Evolutionary conservation across 257 asterid genomes (phyloP).

Genomic region (Thymus quinquecostatus): DNA sequence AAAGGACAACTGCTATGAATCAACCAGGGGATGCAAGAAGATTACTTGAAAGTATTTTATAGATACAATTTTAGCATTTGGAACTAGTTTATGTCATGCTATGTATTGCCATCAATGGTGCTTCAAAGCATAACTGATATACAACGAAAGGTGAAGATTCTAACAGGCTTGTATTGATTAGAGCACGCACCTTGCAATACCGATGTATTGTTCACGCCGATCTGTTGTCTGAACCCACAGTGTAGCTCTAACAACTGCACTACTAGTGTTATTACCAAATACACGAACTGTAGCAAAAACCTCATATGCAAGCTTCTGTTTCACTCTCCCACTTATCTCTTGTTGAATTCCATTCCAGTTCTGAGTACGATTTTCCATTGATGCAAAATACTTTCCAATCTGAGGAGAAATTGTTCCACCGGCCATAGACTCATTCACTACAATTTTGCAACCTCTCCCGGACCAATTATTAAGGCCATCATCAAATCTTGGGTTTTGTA

Average conservation of each 20-base stretch:
- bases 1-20: too few relatives aligned
- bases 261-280: conserved; percentile 56
- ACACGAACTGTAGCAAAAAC: conserved; percentile 69
- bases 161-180: background rate
- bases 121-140: too few relatives aligned
- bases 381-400: conserved; percentile 78
- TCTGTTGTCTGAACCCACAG: conserved; percentile 71
- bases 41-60: too few relatives aligned
- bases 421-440: conserved; percentile 65
- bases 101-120: too few relatives aligned
- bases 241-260: conserved; percentile 57
- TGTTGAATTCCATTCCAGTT: conserved; percentile 95
- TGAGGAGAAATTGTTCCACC: conserved; percentile 74
- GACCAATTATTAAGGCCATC: conserved; percentile 82
- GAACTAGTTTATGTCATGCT: too few relatives aligned
- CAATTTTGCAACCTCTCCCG: conserved; percentile 87
- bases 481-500: conserved; percentile 68
- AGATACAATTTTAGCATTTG: conserved; percentile 28
- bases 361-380: conserved; percentile 77
- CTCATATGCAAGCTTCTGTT: conserved; percentile 75
- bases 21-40: too few relatives aligned
- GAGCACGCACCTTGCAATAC: conserved; percentile 64
- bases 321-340: conserved; percentile 73
- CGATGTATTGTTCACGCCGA: conserved; percentile 75
- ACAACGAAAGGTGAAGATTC: background rate